These are phyloP conservation scores for Podila horticola DNA, from an alignment of 192 early-diverging fungal genomes.

Conservation along the genomic window DNA sequence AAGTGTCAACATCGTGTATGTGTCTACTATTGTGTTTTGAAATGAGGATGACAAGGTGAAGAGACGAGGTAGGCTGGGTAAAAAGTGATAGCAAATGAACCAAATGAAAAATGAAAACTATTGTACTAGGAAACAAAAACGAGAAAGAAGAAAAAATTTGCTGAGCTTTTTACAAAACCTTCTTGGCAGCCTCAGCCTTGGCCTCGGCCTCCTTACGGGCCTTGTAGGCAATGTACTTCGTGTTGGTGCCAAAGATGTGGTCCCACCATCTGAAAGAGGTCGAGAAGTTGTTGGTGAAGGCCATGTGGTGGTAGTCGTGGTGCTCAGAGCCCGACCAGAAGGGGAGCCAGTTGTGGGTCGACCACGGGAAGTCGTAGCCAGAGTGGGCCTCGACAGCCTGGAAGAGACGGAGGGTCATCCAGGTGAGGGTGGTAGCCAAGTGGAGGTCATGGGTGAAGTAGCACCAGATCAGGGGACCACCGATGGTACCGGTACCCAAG, in stretches of 20 bases:
- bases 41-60: not conserved
- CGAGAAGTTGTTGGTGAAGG: slow-evolving; percentile 83
- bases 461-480: slow-evolving; percentile 81
- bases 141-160: slow-evolving; percentile 4
- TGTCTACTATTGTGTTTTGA: too few relatives aligned
- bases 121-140: not conserved
- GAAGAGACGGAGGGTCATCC: slow-evolving; percentile 85
- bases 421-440: slow-evolving; percentile 83
- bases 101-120: slow-evolving; percentile 2
- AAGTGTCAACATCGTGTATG: too few relatives aligned
- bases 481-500: slow-evolving; percentile 87
- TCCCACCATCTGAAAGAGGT: slow-evolving; percentile 94
- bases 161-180: slow-evolving; percentile 23
- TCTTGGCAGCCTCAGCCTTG: slow-evolving; percentile 30
- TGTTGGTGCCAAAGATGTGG: slow-evolving; percentile 86
- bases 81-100: not conserved
- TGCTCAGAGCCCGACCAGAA: slow-evolving; percentile 94
- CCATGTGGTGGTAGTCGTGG: slow-evolving; percentile 94
- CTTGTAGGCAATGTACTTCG: slow-evolving; percentile 74
- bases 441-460: slow-evolving; percentile 75
- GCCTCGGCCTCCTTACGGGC: slow-evolving; percentile 50
- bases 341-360: slow-evolving; percentile 83
- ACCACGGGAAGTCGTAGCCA: slow-evolving; percentile 97
- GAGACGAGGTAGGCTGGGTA: not conserved
- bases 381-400: slow-evolving; percentile 92